Conservation (phyloP, 1,284 basidiomycete genomes). For the Anthracocystis walkeri region DNA sequence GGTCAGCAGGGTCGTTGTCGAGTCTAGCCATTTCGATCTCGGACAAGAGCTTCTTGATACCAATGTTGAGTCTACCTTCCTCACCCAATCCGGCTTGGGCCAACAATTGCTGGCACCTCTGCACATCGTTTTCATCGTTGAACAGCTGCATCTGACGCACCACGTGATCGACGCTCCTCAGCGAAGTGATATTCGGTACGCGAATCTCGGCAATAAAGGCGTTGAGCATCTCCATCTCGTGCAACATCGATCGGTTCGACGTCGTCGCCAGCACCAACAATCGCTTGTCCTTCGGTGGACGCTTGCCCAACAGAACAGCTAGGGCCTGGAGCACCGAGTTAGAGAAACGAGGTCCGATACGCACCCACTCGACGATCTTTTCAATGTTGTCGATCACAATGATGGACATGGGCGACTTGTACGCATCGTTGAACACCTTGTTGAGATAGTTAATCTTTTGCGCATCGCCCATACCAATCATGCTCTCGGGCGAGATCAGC, state of each 20-base stretch:
- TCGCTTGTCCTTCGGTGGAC: constrained; percentile 95
- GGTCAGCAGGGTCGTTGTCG: constrained; percentile 72
- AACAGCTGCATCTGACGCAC: constrained; percentile 88
- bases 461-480: constrained; percentile 92
- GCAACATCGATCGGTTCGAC: constrained; percentile 85
- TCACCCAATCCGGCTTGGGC: constrained; percentile 80
- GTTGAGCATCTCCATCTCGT: constrained; percentile 88
- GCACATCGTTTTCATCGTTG: constrained; percentile 74
- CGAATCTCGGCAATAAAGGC: constrained; percentile 89
- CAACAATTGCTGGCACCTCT: constrained; percentile 78
- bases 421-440: constrained; percentile 94
- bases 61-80: constrained; percentile 78
- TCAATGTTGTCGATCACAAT: constrained; percentile 84
- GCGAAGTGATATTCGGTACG: constrained; percentile 83
- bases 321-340: constrained; percentile 93
- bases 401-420: constrained; percentile 96
- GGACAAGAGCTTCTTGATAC: constrained; percentile 88
- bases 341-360: constrained; percentile 94
- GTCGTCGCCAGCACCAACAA: constrained; percentile 93
- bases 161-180: constrained; percentile 81
- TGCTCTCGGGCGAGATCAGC: constrained; percentile 92
- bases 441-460: constrained; percentile 93
- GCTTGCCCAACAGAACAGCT: constrained; percentile 86
- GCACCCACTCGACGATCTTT: constrained; percentile 79
- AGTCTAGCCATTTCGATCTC: constrained; percentile 96